Percentiles rank a stretch among this genome's conserved stretches.
phyloP scores from a whole-genome alignment of 2,329 filamentous ascomycete species.

The Coniochaeta sp. region DNA sequence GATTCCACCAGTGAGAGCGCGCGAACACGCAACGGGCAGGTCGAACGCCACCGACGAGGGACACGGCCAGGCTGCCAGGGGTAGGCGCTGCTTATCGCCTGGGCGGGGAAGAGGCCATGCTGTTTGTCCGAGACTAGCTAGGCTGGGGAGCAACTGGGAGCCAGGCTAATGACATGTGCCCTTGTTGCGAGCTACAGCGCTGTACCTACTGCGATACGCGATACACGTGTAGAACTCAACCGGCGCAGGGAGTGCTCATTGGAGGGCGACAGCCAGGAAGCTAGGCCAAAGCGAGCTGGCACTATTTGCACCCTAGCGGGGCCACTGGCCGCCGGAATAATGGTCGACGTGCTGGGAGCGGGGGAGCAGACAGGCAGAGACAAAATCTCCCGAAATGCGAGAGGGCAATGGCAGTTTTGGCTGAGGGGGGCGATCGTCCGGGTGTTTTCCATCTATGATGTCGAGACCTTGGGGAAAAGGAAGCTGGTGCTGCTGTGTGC shows the following conservation, averaged over 20 bases:
- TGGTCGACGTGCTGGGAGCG: neutral
- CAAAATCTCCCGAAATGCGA: conserved; percentile 1
- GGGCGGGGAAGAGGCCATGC: neutral
- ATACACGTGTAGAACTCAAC: neutral
- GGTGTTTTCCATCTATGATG: neutral
- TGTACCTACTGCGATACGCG: too few relatives aligned
- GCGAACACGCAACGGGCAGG: conserved; percentile 6
- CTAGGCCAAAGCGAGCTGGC: neutral
- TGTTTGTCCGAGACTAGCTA: neutral
- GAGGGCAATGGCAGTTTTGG: neutral
- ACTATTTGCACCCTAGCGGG: neutral
- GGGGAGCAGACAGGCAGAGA: neutral
- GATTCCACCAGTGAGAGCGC: conserved; percentile 5
- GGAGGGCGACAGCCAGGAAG: neutral
- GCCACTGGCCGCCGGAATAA: neutral
- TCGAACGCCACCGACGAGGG: neutral
- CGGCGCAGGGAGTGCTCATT: neutral
- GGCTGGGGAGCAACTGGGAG: neutral
- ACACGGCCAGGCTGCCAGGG: neutral
- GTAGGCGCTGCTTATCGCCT: neutral
- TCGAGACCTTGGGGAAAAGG: neutral
- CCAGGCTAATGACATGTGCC: too few relatives aligned
- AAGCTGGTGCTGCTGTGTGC: neutral
- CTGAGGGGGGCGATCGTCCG: conserved; percentile 1
- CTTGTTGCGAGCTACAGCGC: too few relatives aligned